Evolutionary conservation across 306 rosid species (phyloP).

Genomic region (Urtica urens): DNA sequence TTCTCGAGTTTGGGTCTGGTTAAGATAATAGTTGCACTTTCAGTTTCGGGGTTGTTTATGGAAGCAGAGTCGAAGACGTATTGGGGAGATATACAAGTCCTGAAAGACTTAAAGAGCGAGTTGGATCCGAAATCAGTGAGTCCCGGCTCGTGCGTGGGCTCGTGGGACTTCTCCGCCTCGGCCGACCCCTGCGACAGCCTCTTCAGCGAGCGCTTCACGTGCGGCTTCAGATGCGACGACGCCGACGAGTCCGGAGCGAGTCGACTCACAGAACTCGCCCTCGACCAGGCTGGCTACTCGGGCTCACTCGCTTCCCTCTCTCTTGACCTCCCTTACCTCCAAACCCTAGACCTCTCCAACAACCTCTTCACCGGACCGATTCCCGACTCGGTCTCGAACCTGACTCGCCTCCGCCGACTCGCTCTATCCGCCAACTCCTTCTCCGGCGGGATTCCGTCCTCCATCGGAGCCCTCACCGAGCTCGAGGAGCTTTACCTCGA

Average conservation of each 20-base stretch:
- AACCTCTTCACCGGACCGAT: slow-evolving; percentile 56
- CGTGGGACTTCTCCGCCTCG: slow-evolving; percentile 56
- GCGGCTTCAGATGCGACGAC: slow-evolving; percentile 69
- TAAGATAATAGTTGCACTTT: background rate
- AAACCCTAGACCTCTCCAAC: slow-evolving; percentile 57
- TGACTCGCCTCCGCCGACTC: slow-evolving; percentile 53
- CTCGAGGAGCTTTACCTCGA: slow-evolving; percentile 67
- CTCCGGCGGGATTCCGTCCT: slow-evolving; percentile 48
- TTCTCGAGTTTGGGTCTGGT: slow-evolving; percentile 8
- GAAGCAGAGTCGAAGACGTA: slow-evolving; percentile 40
- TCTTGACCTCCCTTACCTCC: slow-evolving; percentile 52
- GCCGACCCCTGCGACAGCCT: slow-evolving; percentile 73
- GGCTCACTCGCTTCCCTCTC: slow-evolving; percentile 34
- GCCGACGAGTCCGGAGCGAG: slow-evolving; percentile 25
- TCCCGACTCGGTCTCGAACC: slow-evolving; percentile 37
- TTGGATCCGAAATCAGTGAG: slow-evolving; percentile 28
- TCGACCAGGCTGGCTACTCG: slow-evolving; percentile 76
- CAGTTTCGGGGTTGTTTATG: background rate
- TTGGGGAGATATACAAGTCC: slow-evolving; percentile 40
- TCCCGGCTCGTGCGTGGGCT: slow-evolving; percentile 47
- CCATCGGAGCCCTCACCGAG: slow-evolving; percentile 33
- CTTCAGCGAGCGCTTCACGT: slow-evolving; percentile 53
- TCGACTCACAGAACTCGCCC: slow-evolving; percentile 67
- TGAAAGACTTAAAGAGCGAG: slow-evolving; percentile 39
- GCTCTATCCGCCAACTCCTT: slow-evolving; percentile 48